phyloP scores from a whole-genome alignment of 371 early-diverging fungal genomes.

The Smittium culicis region DNA sequence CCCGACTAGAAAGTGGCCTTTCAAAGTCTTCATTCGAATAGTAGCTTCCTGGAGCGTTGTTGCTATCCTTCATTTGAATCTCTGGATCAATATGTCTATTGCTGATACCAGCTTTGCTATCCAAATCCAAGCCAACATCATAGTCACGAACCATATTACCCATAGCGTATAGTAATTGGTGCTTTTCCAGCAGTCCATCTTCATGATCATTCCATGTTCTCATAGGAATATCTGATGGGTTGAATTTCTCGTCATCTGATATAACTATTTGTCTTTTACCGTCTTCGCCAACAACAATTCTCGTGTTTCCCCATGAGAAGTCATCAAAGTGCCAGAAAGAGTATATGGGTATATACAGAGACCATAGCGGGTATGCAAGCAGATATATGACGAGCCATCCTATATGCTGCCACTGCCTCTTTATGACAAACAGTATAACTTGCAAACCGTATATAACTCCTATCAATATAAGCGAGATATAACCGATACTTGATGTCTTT shows the following conservation, averaged over 20 bases:
- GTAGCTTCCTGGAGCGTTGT: no score
- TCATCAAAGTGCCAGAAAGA: slow-evolving; percentile 96
- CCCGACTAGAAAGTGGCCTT: no score
- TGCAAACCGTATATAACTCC: slow-evolving; percentile 67
- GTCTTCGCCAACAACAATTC: slow-evolving; percentile 74
- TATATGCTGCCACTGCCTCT: slow-evolving; percentile 82
- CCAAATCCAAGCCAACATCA: background rate
- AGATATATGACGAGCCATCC: slow-evolving; percentile 95
- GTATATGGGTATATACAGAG: slow-evolving; percentile 64
- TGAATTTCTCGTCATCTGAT: slow-evolving; percentile 56
- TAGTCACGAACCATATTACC: background rate
- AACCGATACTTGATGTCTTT: slow-evolving; percentile 38
- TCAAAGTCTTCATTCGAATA: no score
- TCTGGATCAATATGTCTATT: no score
- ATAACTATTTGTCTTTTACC: slow-evolving; percentile 49
- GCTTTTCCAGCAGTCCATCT: background rate
- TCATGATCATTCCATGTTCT: slow-evolving; percentile 79
- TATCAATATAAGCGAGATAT: slow-evolving; percentile 45
- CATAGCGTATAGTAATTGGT: background rate
- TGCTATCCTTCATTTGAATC: no score
- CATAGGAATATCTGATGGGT: slow-evolving; percentile 67
- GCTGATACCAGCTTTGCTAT: background rate
- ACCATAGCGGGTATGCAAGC: slow-evolving; percentile 68
- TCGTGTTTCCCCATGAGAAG: slow-evolving; percentile 95
- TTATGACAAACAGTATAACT: slow-evolving; percentile 59